These are phyloP conservation scores for Diutina pseudorugosa DNA, from an alignment of 1,139 yeast genomes.

Conservation along the genomic window DNA sequence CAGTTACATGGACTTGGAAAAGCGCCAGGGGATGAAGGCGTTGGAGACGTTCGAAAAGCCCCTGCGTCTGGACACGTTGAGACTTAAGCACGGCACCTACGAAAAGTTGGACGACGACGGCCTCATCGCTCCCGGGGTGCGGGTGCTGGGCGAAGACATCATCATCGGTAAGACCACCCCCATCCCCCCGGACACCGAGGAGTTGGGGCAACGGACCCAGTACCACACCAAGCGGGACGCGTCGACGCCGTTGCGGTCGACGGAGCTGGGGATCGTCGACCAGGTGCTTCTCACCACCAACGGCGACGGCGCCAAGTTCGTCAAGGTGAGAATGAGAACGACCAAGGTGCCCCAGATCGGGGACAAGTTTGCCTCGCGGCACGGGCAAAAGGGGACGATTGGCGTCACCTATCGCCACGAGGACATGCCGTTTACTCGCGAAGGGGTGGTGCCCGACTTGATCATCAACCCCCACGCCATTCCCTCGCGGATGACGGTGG, in stretches of 20 bases:
- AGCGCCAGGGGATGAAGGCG: slow-evolving; percentile 96
- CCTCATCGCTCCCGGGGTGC: slow-evolving; percentile 91
- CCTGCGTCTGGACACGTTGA: slow-evolving; percentile 81
- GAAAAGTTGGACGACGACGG: slow-evolving; percentile 98
- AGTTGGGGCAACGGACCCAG: slow-evolving; percentile 95
- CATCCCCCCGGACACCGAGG: slow-evolving; percentile 96
- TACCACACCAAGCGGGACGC: slow-evolving; percentile 98
- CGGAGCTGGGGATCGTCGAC: slow-evolving; percentile 97
- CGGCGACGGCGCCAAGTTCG: slow-evolving; percentile 95
- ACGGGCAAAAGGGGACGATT: slow-evolving; percentile 99
- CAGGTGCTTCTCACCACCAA: slow-evolving; percentile 94
- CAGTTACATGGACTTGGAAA: slow-evolving; percentile 97
- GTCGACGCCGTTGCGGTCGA: slow-evolving; percentile 90
- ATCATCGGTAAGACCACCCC: slow-evolving; percentile 98
- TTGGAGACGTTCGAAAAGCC: slow-evolving; percentile 96
- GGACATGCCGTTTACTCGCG: slow-evolving; percentile 97
- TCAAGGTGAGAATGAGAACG: slow-evolving; percentile 97
- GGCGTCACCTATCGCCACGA: slow-evolving; percentile 98
- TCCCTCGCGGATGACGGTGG: slow-evolving; percentile 99
- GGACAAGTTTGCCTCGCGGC: slow-evolving; percentile 97
- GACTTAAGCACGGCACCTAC: slow-evolving; percentile 95
- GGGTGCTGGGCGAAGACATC: slow-evolving; percentile 97
- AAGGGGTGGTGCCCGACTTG: slow-evolving; percentile 94
- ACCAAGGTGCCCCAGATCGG: slow-evolving; percentile 98
- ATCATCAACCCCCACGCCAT: slow-evolving; percentile 98